A percentile compares a stretch with the other conserved stretches of the same genome.
phyloP scores from a whole-genome alignment of 441 rosid genomes.

The Adansonia grandidieri region DNA sequence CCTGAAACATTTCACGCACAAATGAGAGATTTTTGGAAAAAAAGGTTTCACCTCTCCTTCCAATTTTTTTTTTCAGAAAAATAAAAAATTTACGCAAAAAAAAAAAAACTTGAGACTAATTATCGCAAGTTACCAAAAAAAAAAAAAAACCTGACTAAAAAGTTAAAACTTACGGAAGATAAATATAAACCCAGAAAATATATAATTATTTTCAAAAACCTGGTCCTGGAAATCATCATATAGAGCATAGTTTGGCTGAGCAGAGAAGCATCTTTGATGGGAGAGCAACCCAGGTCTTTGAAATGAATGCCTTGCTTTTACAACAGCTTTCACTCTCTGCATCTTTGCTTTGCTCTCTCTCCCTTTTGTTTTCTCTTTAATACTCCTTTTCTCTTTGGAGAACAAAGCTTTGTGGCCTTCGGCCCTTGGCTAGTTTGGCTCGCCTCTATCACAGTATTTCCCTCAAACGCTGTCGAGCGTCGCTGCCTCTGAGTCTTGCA shows the following conservation, averaged over 20 bases:
- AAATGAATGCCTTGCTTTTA: slow-evolving; percentile 40
- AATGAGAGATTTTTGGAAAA: slow-evolving; percentile 12
- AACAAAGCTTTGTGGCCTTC: neutral
- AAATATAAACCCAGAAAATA: slow-evolving; percentile 9
- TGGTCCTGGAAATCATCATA: slow-evolving; percentile 61
- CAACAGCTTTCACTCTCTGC: slow-evolving; percentile 63
- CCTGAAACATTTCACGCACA: slow-evolving; percentile 47
- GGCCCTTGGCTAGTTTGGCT: neutral
- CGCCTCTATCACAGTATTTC: slow-evolving; percentile 3
- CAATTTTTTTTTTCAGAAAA: slow-evolving; percentile 8
- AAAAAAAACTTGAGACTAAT: neutral
- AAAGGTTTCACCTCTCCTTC: slow-evolving; percentile 1
- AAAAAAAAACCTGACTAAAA: neutral
- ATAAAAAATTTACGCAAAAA: neutral
- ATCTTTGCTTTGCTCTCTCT: slow-evolving; percentile 36
- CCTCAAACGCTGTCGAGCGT: slow-evolving; percentile 3
- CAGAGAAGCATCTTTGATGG: slow-evolving; percentile 56
- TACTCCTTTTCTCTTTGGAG: neutral
- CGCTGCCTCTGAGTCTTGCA: neutral
- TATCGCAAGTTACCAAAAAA: neutral
- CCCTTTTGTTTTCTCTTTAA: neutral
- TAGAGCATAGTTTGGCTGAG: slow-evolving; percentile 59
- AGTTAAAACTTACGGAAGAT: neutral
- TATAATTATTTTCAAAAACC: slow-evolving; percentile 38
- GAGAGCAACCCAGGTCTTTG: slow-evolving; percentile 45